Evolutionary conservation across 1,284 basidiomycete species (phyloP).

Genomic region (Marasmius sp.): DNA sequence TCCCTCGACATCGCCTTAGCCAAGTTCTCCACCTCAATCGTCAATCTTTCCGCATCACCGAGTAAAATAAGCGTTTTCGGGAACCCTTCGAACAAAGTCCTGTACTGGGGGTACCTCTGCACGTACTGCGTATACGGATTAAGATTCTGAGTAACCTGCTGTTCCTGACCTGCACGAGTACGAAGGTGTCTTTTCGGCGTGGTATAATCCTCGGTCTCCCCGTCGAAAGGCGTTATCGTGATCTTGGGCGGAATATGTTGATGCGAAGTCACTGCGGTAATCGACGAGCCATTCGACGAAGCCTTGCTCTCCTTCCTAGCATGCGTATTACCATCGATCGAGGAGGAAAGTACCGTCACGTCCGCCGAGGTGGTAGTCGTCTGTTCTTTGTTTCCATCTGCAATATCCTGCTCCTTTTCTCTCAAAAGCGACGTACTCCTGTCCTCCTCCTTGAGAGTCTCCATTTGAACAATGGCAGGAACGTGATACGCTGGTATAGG

Average conservation of each 20-base stretch:
- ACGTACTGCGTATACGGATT: constrained; percentile 21
- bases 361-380: background rate
- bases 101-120: constrained; percentile 17
- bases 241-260: background rate
- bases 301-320: background rate
- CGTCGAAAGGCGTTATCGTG: background rate
- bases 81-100: constrained; percentile 44
- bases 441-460: constrained; percentile 22
- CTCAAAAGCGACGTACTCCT: constrained; percentile 14
- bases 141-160: constrained; percentile 1
- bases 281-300: background rate
- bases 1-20: constrained; percentile 7
- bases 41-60: constrained; percentile 36
- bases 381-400: background rate
- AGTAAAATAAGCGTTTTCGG: constrained; percentile 43
- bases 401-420: background rate
- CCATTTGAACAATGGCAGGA: constrained; percentile 1
- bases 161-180: constrained; percentile 8
- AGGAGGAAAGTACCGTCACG: background rate
- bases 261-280: background rate
- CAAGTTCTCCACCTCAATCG: constrained; percentile 33
- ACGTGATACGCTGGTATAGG: background rate
- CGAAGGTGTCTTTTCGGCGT: constrained; percentile 7
- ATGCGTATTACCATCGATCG: constrained; percentile 9
- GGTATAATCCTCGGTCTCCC: background rate